These are phyloP conservation scores for Clathrospora elynae DNA, from an alignment of 2,329 filamentous ascomycete genomes.

Conservation along the genomic window DNA sequence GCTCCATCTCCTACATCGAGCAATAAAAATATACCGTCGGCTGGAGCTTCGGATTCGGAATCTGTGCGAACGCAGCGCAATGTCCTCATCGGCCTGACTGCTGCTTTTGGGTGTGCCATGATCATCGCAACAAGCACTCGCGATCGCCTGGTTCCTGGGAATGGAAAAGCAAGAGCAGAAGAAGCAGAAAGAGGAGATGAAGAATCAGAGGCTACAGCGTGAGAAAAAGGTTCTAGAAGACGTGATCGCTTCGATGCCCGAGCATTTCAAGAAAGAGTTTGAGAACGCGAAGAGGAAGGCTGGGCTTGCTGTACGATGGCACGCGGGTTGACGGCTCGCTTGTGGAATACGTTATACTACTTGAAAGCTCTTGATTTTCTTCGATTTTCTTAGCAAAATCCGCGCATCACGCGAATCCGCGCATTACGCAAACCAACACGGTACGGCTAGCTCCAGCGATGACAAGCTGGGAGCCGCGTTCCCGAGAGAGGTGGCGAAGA, in stretches of 20 bases:
- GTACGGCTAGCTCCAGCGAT: no score
- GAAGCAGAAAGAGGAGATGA: neutral
- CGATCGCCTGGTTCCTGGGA: neutral
- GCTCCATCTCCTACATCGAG: neutral
- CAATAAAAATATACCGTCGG: neutral
- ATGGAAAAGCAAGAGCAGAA: neutral
- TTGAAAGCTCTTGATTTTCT: no score
- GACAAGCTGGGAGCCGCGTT: no score
- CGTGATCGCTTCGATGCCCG: neutral
- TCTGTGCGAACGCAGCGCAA: neutral
- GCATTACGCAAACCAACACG: no score
- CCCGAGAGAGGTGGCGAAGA: no score
- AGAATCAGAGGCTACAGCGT: neutral
- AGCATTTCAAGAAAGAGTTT: neutral
- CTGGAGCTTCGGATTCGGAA: neutral
- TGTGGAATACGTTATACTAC: no score
- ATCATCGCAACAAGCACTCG: neutral
- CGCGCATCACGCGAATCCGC: no score
- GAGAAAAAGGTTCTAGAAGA: neutral
- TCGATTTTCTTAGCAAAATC: no score
- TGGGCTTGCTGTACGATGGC: neutral
- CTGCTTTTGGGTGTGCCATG: neutral
- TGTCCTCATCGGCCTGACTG: neutral
- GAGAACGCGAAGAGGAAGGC: constrained; percentile 1
- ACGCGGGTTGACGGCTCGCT: no score